Percentiles rank a stretch among this genome's conserved stretches.
Evolutionary conservation across 2,329 filamentous ascomycete species (phyloP).

Genomic region (Diplodia scrobiculata): DNA sequence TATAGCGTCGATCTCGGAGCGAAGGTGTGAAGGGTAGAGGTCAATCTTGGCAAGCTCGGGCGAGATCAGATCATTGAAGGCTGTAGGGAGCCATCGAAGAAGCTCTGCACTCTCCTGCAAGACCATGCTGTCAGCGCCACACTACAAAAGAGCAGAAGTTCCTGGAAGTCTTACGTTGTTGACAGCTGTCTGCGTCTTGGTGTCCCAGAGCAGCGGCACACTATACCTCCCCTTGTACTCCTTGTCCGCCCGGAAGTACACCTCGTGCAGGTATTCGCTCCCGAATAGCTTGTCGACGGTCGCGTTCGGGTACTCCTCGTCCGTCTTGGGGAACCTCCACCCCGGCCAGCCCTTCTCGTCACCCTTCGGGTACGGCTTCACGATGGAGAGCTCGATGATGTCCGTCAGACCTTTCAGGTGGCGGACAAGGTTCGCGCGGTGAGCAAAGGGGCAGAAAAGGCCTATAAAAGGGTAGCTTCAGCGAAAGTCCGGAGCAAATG

Average conservation of each 20-base stretch:
- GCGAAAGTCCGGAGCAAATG: background rate
- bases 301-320: slow-evolving; percentile 60
- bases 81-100: slow-evolving; percentile 59
- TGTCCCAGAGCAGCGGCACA: slow-evolving; percentile 66
- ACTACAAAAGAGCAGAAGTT: too few relatives aligned
- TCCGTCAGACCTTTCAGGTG: slow-evolving; percentile 60
- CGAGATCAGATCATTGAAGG: slow-evolving; percentile 56
- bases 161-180: slow-evolving; percentile 51
- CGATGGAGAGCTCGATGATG: slow-evolving; percentile 59
- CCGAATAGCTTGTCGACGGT: slow-evolving; percentile 63
- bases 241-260: slow-evolving; percentile 64
- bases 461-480: slow-evolving; percentile 42
- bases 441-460: slow-evolving; percentile 67
- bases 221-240: slow-evolving; percentile 63
- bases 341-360: slow-evolving; percentile 64
- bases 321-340: slow-evolving; percentile 59
- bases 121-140: background rate
- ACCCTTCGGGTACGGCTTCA: slow-evolving; percentile 68
- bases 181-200: slow-evolving; percentile 57
- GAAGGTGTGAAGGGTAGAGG: slow-evolving; percentile 57
- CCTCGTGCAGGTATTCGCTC: slow-evolving; percentile 61
- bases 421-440: slow-evolving; percentile 60
- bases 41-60: slow-evolving; percentile 48
- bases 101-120: slow-evolving; percentile 58
- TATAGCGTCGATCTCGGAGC: slow-evolving; percentile 56